Evolutionary conservation across 805 yeast genomes (phyloP).

Genomic region (Barnettozyma sp.): DNA sequence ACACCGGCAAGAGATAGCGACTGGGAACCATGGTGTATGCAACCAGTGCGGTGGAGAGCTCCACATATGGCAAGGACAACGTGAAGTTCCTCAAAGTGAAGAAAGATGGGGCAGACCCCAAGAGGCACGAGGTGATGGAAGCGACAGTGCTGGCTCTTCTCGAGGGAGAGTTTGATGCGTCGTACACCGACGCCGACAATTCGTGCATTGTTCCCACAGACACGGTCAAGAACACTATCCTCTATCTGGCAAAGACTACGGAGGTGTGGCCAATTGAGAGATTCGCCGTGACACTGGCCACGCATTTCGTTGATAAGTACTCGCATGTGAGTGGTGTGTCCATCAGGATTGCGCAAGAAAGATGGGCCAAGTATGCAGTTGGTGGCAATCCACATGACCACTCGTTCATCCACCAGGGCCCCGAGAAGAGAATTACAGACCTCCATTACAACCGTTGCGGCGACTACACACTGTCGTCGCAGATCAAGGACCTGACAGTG

Average conservation of each 20-base stretch:
- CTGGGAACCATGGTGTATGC: no score
- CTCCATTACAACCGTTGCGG: conserved; percentile 46
- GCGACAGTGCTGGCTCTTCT: conserved; percentile 72
- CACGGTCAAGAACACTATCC: conserved; percentile 83
- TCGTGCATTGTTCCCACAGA: conserved; percentile 89
- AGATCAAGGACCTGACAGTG: conserved; percentile 73
- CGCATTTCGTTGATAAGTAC: conserved; percentile 76
- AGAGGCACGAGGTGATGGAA: conserved; percentile 76
- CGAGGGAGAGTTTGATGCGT: conserved; percentile 69
- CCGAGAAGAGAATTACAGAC: conserved; percentile 62
- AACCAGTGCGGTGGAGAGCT: conserved; percentile 30
- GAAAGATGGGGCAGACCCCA: conserved; percentile 66
- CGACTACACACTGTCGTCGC: conserved; percentile 54
- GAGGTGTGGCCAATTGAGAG: conserved; percentile 90
- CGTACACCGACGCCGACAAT: conserved; percentile 87
- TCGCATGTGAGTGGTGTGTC: conserved; percentile 68
- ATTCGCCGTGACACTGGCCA: conserved; percentile 78
- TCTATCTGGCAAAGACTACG: conserved; percentile 72
- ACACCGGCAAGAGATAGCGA: no score
- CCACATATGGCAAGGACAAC: conserved; percentile 87
- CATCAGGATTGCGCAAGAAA: conserved; percentile 59
- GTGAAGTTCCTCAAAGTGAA: conserved; percentile 88
- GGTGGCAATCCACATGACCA: conserved; percentile 75
- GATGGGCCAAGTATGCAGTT: conserved; percentile 74
- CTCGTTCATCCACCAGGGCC: conserved; percentile 80